Evolutionary conservation across 2,329 filamentous ascomycete species (phyloP).

Genomic region (Talaromyces sp.): DNA sequence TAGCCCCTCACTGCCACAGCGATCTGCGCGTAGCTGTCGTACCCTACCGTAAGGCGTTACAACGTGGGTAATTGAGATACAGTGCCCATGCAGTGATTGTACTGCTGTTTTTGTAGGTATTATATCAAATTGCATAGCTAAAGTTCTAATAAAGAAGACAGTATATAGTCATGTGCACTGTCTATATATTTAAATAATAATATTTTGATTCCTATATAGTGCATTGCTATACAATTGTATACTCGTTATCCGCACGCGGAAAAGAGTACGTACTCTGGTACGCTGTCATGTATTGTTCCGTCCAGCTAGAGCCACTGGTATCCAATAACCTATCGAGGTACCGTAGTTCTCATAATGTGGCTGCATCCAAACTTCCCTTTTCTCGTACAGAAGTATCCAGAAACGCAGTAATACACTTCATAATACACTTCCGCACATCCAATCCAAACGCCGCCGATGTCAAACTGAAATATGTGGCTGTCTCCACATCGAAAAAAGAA

Average conservation of each 20-base stretch:
- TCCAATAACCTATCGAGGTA: background rate
- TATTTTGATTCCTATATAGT: background rate
- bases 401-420: background rate
- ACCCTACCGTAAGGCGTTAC: background rate
- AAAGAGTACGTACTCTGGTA: background rate
- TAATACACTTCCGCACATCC: too few species aligned
- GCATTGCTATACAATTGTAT: background rate
- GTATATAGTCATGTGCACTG: background rate
- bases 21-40: background rate
- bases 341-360: background rate
- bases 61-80: background rate
- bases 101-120: background rate
- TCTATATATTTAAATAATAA: background rate
- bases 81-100: background rate
- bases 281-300: background rate
- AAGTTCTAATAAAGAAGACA: background rate
- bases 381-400: background rate
- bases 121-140: background rate
- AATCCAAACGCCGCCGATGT: background rate
- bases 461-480: background rate
- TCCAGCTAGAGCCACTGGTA: background rate
- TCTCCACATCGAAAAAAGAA: background rate
- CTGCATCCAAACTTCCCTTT: background rate
- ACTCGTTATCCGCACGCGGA: background rate
- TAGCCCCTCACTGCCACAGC: background rate